Base-by-base conservation (phyloP, 306 rosid species). In the Vicia faba region DNA sequence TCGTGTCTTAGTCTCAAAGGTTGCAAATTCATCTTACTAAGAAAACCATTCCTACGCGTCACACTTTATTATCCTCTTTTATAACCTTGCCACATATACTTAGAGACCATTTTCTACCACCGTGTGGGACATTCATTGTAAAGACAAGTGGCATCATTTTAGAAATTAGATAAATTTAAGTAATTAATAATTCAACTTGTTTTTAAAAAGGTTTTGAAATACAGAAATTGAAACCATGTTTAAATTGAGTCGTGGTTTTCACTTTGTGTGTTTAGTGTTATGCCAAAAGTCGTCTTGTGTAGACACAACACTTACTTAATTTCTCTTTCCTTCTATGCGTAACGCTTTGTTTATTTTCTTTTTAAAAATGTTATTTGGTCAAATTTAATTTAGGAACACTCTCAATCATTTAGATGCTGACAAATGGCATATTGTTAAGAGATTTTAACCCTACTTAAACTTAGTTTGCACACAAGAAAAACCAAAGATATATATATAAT, bases 21-120 rank as follows among this genome's bases (percentile, higher is more conserved):
- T 51, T 25, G 5, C 25, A 38, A 59, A 60, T 33, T 26, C 29
- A 78, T 60, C 12, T 38, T 33, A 44, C 67, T 67, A 72, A 72
- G 71, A 28, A 48, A 66, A 78, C 64, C 69, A 65, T 60, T 72
- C 71, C 55, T 51, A 78, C 78, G 78, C 41, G 78, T 78, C 82
- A 72, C 75, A 72, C 75, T 43, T 44, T 78, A 36, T 25, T 71
- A 35, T 58, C 40, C 44, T 25, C 9, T 69, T 0, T 45, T 2
- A 1, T 36, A 75, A 56, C 33, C 19, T 76, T 36, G 48, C 62
- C 75, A 70, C 54, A 55, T 62, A 51, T 56, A 10, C 29, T 11
- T n/a, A 23, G 12, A 20, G 28, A 50, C 63, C 63, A 28, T 41
- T 63, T 66, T 63, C 71, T 33, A 56, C 64, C 73, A 36, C 61